Evolutionary conservation across 176 grass and related monocot species (phyloP), one percentile per base, ranked within the genome.

Genomic region (Carex parvula): DNA sequence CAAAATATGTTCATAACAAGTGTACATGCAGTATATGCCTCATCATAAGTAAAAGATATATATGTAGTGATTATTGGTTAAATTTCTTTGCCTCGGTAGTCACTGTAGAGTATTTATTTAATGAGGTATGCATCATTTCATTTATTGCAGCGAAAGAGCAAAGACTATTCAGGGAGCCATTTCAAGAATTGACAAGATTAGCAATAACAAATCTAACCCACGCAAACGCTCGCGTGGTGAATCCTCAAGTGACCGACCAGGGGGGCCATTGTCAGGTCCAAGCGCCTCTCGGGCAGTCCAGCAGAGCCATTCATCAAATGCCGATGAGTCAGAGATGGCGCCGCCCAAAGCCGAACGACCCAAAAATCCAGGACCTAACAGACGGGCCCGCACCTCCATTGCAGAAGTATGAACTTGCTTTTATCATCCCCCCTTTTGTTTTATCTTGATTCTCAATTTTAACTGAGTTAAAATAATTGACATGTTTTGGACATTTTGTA

Each of bases 191-290:
- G 81, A 83, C 60, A 83, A 83, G 81, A n/a, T 69, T 14, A 4
- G 68, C 9, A 65, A 50, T 35, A 90, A 69, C 83, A 64, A 84
- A 71, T 39, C 82, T 80, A 64, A 84, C 78, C 55, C 82, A 46
- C 90, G 89, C 22, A 97, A 97, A 70, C 90, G 89, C 84, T 89
- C 92, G 29, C 79, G 88, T 68, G 88, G 81, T 85, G 91, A 97
- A 81, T 92, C 83, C 86, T 90, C 67, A 59, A 87, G 73, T 79
- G 91, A 94, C 55, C 76, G 88, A 80, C 80, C 89, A 83, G 81
- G 58, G 68, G 73, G 70, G 79, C 84, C 56, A 37, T 67, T 85
- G 32, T 89, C 88, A 84, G 92, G 94, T 69, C 83, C 88, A 81
- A 62, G 39, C 20, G 62, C 86, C 22, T 81, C 92, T 44, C 94